Base-by-base conservation (phyloP, 179 eudicot species). In the Nepenthes alata region DNA sequence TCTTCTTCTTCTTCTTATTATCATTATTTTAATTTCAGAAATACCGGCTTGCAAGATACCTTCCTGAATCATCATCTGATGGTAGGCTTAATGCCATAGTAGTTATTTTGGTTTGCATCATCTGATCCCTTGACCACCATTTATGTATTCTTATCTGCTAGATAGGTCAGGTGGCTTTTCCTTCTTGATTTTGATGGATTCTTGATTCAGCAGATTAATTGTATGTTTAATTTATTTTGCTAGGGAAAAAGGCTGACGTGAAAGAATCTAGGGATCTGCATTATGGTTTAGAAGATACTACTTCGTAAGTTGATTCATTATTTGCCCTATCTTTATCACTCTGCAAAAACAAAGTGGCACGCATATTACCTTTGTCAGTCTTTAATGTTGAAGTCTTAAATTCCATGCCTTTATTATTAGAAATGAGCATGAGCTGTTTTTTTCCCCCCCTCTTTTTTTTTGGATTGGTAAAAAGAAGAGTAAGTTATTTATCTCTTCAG, bases 31-130 rank as follows among this genome's bases (percentile, higher is more conserved):
- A 2, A 57, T 48, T 68, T 39, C 77, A 83, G 88, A 83, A 83
- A 65, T 83, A 81, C 72, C 74, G 88, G 37, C 88, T 83, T 57
- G 88, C 88, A 15, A 83, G 81, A 65, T 83, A 76, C 71, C 85
- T 83, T 34, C 88, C 88, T 6, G 85, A 83, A 67, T 80, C 88
- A 52, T 78, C 81, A 51, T 70, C 83, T 63, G 85, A 83, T 63
- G 88, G 88, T 83, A 67, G 51, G 75, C 58, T 36, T 41, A 35
- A 56, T 9, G 25, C 25, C 25, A 25, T 25, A 25, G 25, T 25
- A 25, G 25, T 25, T 25, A 25, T 25, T 25, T 25, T 25, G 25
- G 25, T 25, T 25, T 25, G 25, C 25, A 25, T 25, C 25, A 25
- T 25, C 25, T 25, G 25, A 25, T 25, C 0, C 25, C 25, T 25